A percentile compares a stretch with the other conserved stretches of the same genome.
phyloP scores from a whole-genome alignment of 345 rosid species.

The Eucalyptus decipiens region DNA sequence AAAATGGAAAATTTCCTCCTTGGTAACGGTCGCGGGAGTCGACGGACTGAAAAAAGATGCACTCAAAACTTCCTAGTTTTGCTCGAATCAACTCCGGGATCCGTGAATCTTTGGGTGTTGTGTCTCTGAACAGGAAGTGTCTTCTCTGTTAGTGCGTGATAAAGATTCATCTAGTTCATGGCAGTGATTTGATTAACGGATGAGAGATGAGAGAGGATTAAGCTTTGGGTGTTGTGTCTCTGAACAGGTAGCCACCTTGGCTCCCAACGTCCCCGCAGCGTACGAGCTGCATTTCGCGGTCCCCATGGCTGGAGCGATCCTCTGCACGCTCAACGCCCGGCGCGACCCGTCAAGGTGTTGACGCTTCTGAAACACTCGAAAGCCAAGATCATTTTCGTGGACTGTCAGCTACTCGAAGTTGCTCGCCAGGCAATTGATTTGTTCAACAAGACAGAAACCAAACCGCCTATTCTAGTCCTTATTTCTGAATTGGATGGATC shows the following conservation, averaged over 20 bases:
- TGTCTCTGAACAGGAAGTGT: not conserved
- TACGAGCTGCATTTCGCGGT: slow-evolving; percentile 79
- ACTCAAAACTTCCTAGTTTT: no score
- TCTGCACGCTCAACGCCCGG: slow-evolving; percentile 62
- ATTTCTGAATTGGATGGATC: slow-evolving; percentile 22
- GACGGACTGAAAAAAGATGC: no score
- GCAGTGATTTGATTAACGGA: not conserved
- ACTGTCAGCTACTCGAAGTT: slow-evolving; percentile 33
- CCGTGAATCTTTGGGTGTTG: not conserved
- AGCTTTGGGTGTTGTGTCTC: not conserved
- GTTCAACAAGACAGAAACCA: slow-evolving; percentile 10
- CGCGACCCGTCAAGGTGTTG: slow-evolving; percentile 37
- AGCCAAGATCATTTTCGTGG: slow-evolving; percentile 48
- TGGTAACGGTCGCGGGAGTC: no score
- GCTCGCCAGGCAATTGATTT: slow-evolving; percentile 48
- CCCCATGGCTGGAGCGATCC: slow-evolving; percentile 71
- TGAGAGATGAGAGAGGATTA: not conserved
- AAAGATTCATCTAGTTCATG: not conserved
- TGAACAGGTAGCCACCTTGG: slow-evolving; percentile 50
- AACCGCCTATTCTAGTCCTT: slow-evolving; percentile 22
- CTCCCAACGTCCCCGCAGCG: slow-evolving; percentile 72
- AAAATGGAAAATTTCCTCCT: no score
- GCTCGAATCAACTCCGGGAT: no score
- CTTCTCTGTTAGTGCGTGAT: not conserved
- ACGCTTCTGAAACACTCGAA: slow-evolving; percentile 39